phyloP scores from a whole-genome alignment of 805 yeast genomes.

The Yarrowia phangngaensis region DNA sequence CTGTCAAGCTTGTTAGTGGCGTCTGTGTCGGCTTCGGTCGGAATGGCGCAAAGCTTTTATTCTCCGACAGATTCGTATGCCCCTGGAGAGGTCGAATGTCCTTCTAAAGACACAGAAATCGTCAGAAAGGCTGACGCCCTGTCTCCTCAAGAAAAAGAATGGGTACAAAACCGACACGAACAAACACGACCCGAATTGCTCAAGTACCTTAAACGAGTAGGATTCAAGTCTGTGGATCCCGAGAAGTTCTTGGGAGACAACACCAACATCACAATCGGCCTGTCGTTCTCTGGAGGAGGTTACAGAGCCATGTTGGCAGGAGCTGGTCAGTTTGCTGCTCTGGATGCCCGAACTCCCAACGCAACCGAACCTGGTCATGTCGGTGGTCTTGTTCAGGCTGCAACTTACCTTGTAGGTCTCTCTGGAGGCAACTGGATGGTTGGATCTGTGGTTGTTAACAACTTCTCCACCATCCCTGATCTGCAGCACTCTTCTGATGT shows the following conservation, averaged over 20 bases:
- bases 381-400: slow-evolving; percentile 66
- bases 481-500: slow-evolving; percentile 49
- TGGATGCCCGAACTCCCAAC: slow-evolving; percentile 62
- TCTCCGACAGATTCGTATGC: slow-evolving; percentile 46
- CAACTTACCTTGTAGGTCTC: slow-evolving; percentile 68
- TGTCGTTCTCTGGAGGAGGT: slow-evolving; percentile 84
- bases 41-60: slow-evolving; percentile 27
- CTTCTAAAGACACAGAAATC: slow-evolving; percentile 35
- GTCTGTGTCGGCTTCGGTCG: too few species aligned
- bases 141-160: slow-evolving; percentile 34
- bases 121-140: slow-evolving; percentile 38
- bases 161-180: slow-evolving; percentile 37
- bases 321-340: slow-evolving; percentile 76
- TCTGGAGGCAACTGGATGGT: slow-evolving; percentile 84
- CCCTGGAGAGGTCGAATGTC: slow-evolving; percentile 48
- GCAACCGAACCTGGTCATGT: slow-evolving; percentile 63
- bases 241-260: slow-evolving; percentile 70
- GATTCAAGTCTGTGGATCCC: slow-evolving; percentile 50
- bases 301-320: slow-evolving; percentile 82
- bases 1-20: slow-evolving; percentile 6
- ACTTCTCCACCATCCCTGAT: slow-evolving; percentile 66
- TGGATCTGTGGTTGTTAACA: slow-evolving; percentile 61
- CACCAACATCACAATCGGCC: slow-evolving; percentile 37
- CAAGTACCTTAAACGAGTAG: slow-evolving; percentile 46
- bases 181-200: slow-evolving; percentile 51